phyloP scores from a whole-genome alignment of 2,329 filamentous ascomycete genomes.

The Sarocladiaceae sp. region DNA sequence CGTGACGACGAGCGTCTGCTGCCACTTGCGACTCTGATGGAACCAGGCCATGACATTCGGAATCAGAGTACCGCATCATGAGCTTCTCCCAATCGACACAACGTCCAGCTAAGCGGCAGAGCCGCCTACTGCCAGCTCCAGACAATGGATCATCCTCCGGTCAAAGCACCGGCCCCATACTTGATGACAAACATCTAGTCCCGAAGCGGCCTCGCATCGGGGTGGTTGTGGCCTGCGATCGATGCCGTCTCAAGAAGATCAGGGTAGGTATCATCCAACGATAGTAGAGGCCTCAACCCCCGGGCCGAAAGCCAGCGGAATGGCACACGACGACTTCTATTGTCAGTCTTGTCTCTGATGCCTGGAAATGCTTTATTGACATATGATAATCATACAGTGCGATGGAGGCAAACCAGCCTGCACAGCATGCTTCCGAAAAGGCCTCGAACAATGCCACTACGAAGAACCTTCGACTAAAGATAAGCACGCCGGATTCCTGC shows the following conservation, averaged over 20 bases:
- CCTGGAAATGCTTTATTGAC: too few relatives aligned
- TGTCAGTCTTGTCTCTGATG: too few relatives aligned
- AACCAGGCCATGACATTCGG: too few relatives aligned
- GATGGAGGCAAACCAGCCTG: constrained; percentile 4
- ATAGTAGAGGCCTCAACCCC: too few relatives aligned
- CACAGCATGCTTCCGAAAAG: neutral
- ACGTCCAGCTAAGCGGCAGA: too few relatives aligned
- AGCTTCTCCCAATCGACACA: too few relatives aligned
- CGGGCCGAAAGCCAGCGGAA: too few relatives aligned
- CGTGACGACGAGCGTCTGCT: too few relatives aligned
- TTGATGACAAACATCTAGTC: neutral
- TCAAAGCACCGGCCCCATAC: neutral
- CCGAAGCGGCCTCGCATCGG: constrained; percentile 1
- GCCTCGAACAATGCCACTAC: neutral
- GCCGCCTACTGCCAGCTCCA: neutral
- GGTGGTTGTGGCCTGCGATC: neutral
- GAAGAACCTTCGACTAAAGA: neutral
- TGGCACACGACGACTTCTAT: neutral
- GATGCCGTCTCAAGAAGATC: constrained; percentile 8
- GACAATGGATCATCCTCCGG: neutral
- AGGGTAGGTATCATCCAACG: constrained; percentile 3
- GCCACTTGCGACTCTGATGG: too few relatives aligned
- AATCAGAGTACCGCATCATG: too few relatives aligned
- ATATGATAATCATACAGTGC: neutral
- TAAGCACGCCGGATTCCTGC: neutral